Conservation (phyloP, 1,284 basidiomycete species). For the Coniferiporia weirii region DNA sequence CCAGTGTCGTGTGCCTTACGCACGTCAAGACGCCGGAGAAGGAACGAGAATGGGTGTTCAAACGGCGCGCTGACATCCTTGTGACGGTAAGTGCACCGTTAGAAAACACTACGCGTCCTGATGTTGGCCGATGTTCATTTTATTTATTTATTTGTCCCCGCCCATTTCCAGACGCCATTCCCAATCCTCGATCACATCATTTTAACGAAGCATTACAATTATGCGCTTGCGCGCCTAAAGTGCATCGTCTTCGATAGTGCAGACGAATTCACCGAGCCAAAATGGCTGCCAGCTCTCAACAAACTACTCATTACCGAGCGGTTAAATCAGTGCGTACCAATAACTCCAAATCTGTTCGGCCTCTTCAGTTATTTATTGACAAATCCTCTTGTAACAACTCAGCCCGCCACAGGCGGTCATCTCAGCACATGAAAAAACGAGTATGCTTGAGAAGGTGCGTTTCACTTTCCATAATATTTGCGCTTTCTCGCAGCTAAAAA, state of each 20-base stretch:
- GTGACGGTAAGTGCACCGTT: neutral
- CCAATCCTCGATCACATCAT: slow-evolving; percentile 1
- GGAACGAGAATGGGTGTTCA: neutral
- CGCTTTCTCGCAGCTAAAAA: neutral
- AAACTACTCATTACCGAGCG: neutral
- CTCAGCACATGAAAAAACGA: neutral
- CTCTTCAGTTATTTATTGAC: too few species aligned
- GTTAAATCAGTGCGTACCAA: neutral
- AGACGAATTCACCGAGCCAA: neutral
- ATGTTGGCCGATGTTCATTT: too few species aligned
- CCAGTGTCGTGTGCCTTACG: neutral
- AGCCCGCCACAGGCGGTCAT: neutral
- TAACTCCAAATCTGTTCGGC: too few species aligned
- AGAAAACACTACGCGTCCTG: too few species aligned
- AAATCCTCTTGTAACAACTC: neutral
- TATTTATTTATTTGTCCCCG: too few species aligned
- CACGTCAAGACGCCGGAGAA: neutral
- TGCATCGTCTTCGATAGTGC: neutral
- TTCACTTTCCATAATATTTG: neutral
- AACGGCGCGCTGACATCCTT: neutral
- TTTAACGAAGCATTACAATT: neutral
- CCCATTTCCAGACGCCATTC: neutral
- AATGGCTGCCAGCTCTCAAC: neutral
- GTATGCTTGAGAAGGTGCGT: neutral
- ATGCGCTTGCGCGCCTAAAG: neutral